Conservation (phyloP, 495 filamentous ascomycete genomes). For the Podospora pseudoanserina region DNA sequence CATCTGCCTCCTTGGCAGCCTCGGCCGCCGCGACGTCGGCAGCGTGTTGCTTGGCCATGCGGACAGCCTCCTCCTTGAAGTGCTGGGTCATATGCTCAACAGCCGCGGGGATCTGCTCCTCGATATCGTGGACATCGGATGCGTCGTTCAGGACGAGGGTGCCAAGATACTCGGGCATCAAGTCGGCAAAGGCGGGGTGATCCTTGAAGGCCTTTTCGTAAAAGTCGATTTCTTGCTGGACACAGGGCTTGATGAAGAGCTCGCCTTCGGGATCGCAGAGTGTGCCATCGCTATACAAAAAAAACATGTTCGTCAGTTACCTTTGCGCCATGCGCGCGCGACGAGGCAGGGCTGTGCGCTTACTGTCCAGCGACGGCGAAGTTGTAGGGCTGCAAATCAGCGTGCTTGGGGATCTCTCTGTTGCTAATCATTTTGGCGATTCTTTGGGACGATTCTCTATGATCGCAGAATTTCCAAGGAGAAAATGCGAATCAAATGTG, state of each 20-base stretch:
- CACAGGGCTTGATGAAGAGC: conserved; percentile 94
- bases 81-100: conserved; percentile 40
- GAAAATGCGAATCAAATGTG: neutral
- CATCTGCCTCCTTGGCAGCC: conserved; percentile 27
- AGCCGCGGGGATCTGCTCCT: conserved; percentile 49
- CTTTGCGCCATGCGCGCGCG: neutral
- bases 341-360: conserved; percentile 39
- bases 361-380: conserved; percentile 93
- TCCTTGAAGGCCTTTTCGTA: conserved; percentile 67
- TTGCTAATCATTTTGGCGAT: conserved; percentile 28
- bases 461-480: neutral
- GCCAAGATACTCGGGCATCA: conserved; percentile 84
- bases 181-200: conserved; percentile 68
- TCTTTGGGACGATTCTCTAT: neutral
- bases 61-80: conserved; percentile 40
- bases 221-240: conserved; percentile 79
- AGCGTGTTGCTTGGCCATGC: conserved; percentile 26
- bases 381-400: conserved; percentile 66
- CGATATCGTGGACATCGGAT: conserved; percentile 45
- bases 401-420: conserved; percentile 42
- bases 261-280: conserved; percentile 79
- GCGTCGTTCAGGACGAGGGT: conserved; percentile 57
- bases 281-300: conserved; percentile 71
- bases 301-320: conserved; percentile 4
- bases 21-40: conserved; percentile 29